phyloP scores from a whole-genome alignment of 495 filamentous ascomycete species.

The Pseudevernia furfuracea region DNA sequence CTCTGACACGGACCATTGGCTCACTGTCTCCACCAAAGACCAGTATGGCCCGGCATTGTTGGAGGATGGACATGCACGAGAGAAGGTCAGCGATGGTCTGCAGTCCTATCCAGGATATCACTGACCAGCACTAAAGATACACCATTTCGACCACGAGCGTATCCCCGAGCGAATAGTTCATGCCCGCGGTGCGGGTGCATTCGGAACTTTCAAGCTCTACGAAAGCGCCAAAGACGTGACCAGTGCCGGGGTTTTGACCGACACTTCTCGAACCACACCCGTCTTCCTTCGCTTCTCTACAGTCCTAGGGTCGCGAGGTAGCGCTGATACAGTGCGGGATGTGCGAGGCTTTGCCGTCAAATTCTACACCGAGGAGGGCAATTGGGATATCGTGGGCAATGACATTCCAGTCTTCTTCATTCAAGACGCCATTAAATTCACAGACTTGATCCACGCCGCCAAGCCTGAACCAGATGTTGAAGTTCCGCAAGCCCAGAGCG shows the following conservation, averaged over 20 bases:
- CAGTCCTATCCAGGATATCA: neutral
- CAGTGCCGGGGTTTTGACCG: constrained; percentile 64
- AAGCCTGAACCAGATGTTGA: constrained; percentile 82
- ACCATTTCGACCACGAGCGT: constrained; percentile 78
- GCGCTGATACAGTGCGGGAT: constrained; percentile 74
- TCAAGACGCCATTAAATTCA: constrained; percentile 64
- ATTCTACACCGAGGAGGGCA: constrained; percentile 58
- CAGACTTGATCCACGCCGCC: constrained; percentile 68
- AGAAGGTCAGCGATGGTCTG: constrained; percentile 49
- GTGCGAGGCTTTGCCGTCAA: constrained; percentile 77
- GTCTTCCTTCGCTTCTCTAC: constrained; percentile 80
- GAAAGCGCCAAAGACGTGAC: constrained; percentile 65
- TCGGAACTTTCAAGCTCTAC: constrained; percentile 71
- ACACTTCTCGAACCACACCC: constrained; percentile 71
- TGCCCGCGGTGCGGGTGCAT: constrained; percentile 74
- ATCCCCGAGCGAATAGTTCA: constrained; percentile 88
- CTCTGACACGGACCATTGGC: constrained; percentile 69
- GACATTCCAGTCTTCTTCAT: constrained; percentile 65
- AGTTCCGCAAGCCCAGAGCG: constrained; percentile 51
- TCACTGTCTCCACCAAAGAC: constrained; percentile 53
- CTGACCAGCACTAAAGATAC: constrained; percentile 44
- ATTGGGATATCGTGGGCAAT: constrained; percentile 58
- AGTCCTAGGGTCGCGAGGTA: constrained; percentile 68
- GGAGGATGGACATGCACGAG: constrained; percentile 73
- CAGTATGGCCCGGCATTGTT: constrained; percentile 64